Base-by-base conservation (phyloP, 1,139 yeast genomes). In the Yamadazyma triangularis region DNA sequence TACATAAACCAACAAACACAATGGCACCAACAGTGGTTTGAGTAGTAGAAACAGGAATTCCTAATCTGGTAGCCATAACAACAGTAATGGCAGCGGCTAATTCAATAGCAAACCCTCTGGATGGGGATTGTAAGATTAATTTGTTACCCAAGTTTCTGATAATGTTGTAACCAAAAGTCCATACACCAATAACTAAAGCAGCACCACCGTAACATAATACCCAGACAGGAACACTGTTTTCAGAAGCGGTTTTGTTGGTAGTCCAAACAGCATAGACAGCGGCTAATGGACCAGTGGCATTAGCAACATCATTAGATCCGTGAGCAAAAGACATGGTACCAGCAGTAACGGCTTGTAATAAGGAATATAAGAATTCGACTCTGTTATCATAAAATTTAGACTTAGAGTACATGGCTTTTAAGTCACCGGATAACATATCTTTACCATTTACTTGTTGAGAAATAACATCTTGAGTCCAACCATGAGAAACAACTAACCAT, bases 11-110 rank as follows among this genome's bases (percentile, higher is more conserved):
- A 43, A 82, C 84, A 45, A 77, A 77, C 7, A 82, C 85, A 28
- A 84, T 79, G 28, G 87, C 86, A 41, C 93, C 91, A 33, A 79
- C 82, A n/a, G 87, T 84, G 50, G 79, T 72, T 57, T 82, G 89
- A 7, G 91, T 82, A 23, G 91, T 82, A 10, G 88, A 79, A 27
- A 81, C 75, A 25, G 91, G 91, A 40, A 82, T 75, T 4, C 70
- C 64, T 42, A 82, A 66, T 55, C 79, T 82, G 11, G 91, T 77
- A 25, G 91, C 89, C 75, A 83, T 71, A 25, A 80, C 79, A 11
- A 80, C 76, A 10, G 91, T 81, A 33, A 79, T 61, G 28, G 91
- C 91, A 35, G 89, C 87, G 40, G 89, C 91, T 34, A 82, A 64
- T 58, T 82, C 93, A 51, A 81, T 78, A 13, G 84, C 60, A 50